A percentile compares a stretch with the other conserved stretches of the same genome.
Evolutionary conservation across 208 protist genomes (phyloP).

Genomic region (Angomonas desouzai): DNA sequence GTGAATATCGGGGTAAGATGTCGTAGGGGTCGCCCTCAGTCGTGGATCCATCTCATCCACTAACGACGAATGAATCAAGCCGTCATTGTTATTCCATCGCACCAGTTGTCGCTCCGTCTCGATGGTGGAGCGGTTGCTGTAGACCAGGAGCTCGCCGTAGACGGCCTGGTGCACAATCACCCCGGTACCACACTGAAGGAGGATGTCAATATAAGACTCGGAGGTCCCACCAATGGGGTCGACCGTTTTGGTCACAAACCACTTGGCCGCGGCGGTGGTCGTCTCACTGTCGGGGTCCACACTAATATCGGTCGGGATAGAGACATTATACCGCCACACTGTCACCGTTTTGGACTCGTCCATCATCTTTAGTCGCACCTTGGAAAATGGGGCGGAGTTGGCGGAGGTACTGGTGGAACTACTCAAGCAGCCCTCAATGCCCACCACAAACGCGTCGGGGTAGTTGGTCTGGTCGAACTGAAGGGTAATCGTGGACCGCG

Average conservation of each 20-base stretch:
- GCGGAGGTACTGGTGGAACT: background rate
- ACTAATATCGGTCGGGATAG: background rate
- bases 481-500: conserved; percentile 12
- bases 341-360: conserved; percentile 13
- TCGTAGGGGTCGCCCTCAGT: background rate
- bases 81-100: background rate
- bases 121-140: conserved; percentile 9
- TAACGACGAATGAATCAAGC: background rate
- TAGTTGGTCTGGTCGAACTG: conserved; percentile 13
- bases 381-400: background rate
- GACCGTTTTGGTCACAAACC: conserved; percentile 10
- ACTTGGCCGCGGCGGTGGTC: background rate
- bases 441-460: conserved; percentile 26
- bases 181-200: conserved; percentile 14
- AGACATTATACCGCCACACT: conserved; percentile 11
- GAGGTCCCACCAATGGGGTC: conserved; percentile 15
- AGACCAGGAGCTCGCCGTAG: conserved; percentile 23
- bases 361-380: conserved; percentile 6
- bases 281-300: background rate
- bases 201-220: conserved; percentile 15
- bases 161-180: conserved; percentile 27
- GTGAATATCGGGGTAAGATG: background rate
- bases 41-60: background rate
- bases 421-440: conserved; percentile 9
- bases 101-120: background rate